Evolutionary conservation across 768 basidiomycete genomes (phyloP).

Genomic region (Tylopilus subfusipes): DNA sequence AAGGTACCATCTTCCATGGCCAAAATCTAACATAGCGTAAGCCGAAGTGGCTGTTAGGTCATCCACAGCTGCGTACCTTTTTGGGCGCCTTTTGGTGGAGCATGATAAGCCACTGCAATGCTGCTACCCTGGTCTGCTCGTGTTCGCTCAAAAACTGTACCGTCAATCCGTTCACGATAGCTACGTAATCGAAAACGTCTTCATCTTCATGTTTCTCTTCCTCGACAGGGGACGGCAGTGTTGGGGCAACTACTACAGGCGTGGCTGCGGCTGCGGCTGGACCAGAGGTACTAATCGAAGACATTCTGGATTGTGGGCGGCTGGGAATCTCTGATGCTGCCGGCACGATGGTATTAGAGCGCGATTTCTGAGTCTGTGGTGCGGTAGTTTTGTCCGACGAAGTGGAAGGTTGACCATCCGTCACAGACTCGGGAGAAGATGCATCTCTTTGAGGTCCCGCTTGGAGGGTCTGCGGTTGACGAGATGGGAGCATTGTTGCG

Average conservation of each 20-base stretch:
- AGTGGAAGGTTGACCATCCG: slow-evolving; percentile 31
- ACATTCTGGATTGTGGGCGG: slow-evolving; percentile 62
- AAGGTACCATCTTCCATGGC: slow-evolving; percentile 97
- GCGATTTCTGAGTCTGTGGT: slow-evolving; percentile 32
- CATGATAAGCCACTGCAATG: slow-evolving; percentile 98
- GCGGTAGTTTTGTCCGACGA: slow-evolving; percentile 39
- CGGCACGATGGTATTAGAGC: slow-evolving; percentile 21
- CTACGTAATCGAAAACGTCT: slow-evolving; percentile 87
- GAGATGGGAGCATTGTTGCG: slow-evolving; percentile 39
- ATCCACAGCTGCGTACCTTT: slow-evolving; percentile 52
- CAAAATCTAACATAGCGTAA: slow-evolving; percentile 58
- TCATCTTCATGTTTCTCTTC: slow-evolving; percentile 48
- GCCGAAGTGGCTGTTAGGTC: not conserved
- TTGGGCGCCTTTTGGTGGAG: slow-evolving; percentile 96
- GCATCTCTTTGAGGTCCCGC: slow-evolving; percentile 43
- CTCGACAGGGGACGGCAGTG: slow-evolving; percentile 27
- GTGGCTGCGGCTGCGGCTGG: slow-evolving; percentile 30
- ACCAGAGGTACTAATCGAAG: slow-evolving; percentile 41
- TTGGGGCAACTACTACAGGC: slow-evolving; percentile 29
- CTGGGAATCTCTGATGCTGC: slow-evolving; percentile 39
- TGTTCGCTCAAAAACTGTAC: slow-evolving; percentile 94
- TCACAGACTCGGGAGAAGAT: slow-evolving; percentile 43
- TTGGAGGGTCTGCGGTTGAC: slow-evolving; percentile 45
- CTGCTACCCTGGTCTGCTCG: slow-evolving; percentile 93
- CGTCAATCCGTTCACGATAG: slow-evolving; percentile 89